Evolutionary conservation across 108 stramenopile species (phyloP), one percentile per base, ranked within the genome.

Genomic region (Pinguiococcus pyrenoidosus): DNA sequence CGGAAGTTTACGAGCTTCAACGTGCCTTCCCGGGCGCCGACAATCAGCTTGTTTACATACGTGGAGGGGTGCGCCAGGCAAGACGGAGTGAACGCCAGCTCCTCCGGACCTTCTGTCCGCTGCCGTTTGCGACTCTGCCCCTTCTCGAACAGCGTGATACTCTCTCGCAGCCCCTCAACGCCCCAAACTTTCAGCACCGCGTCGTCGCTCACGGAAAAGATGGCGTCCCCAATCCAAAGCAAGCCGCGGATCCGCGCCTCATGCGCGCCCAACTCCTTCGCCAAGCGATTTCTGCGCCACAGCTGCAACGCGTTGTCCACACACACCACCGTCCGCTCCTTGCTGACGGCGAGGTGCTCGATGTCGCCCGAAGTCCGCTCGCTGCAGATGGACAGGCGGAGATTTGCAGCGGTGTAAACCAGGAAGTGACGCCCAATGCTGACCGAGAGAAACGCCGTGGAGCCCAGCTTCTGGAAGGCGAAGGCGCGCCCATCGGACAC

Each of bases 41-140:
- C 44, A n/a, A 74, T 17, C 4, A 74, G 34, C 52, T 74, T 74
- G 63, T 74, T 72, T 0, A 74, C 38, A 64, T 72, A 74, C 25
- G 73, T 72, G 30, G 62, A 43, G 1, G 73, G 73, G 68, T 74
- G 73, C 24, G 62, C 47, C 2, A 67, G 29, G 8, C 39, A 53
- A 24, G 41, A 56, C 2, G 63, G 66, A 2, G 58, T 34, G 37
- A 46, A 53, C 9, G 57, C 51, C 21, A 22, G 51, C 7, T 58
- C 51, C 56, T 59, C 28, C 21, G 51, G 22, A 6, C 32, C 30
- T 24, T 38, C 43, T 0, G 0, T 6, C 21, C 32, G 18, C 39
- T 3, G 18, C 39, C 5, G 39, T 40, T 18, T 20, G 39, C 9
- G 32, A 16, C 17, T 32, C 50, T 8, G 10, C 36, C 24, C 27